Evolutionary conservation across 2,329 filamentous ascomycete genomes (phyloP).

Genomic region (Aspergillus awamori): DNA sequence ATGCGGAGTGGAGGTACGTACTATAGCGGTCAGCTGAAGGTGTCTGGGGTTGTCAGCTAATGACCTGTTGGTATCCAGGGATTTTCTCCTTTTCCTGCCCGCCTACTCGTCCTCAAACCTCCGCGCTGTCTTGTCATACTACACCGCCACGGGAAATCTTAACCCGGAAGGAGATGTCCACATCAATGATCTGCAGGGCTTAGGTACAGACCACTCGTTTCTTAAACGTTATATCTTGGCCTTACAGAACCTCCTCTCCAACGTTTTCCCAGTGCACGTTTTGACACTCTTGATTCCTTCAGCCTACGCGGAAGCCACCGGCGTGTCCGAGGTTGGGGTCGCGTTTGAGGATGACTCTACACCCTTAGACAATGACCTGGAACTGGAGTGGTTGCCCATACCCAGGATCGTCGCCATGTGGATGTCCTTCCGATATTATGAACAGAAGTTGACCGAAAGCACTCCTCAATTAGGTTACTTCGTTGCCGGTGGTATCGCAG

Average conservation of each 20-base stretch:
- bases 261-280: conserved; percentile 37
- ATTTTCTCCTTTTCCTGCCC: conserved; percentile 89
- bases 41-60: conserved; percentile 7
- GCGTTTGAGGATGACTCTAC: conserved; percentile 34
- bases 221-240: conserved; percentile 40
- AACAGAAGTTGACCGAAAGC: conserved; percentile 51
- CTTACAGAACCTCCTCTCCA: conserved; percentile 40
- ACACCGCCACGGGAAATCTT: conserved; percentile 83
- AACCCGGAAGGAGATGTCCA: conserved; percentile 93
- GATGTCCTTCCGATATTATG: conserved; percentile 48
- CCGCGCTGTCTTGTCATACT: conserved; percentile 84
- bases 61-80: conserved; percentile 54
- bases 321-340: conserved; percentile 28
- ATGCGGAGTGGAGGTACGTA: conserved; percentile 93
- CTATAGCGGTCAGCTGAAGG: conserved; percentile 6
- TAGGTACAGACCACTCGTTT: conserved; percentile 70
- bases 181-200: conserved; percentile 87
- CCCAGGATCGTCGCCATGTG: conserved; percentile 47
- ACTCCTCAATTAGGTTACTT: conserved; percentile 79
- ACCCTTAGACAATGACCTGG: conserved; percentile 38
- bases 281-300: conserved; percentile 37
- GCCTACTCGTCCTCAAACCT: conserved; percentile 65
- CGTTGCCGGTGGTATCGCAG: conserved; percentile 89
- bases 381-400: conserved; percentile 47
- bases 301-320: conserved; percentile 37